Evolutionary conservation across 305 asterid genomes (phyloP), one percentile per base, ranked within the genome.

Genomic region (Solanum hybrid): DNA sequence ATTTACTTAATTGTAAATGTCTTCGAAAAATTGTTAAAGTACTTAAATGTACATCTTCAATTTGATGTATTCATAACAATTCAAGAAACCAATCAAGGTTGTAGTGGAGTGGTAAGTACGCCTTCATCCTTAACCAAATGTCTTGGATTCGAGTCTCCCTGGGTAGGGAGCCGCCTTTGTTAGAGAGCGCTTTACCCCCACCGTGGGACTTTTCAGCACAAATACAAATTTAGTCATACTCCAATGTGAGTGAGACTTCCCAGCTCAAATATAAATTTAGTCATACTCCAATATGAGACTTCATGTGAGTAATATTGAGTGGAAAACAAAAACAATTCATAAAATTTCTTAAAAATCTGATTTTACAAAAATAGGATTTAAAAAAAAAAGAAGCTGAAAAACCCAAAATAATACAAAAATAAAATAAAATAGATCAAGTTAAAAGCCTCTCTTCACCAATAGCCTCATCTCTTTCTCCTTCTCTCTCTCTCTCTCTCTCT

Each of bases 151-250:
- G 11, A 20, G 1, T 61, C 24, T 2, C 26, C 69, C 24, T 57
- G 0, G 1, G 4, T 57, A 57, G 5, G 1, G 1, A 57, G 2
- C 10, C 2, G 2, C 5, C 71, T 20, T 61, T 61, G 26, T 20
- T 8, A 61, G 11, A 2, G 24, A 61, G 0, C 5, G 11, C 0
- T 8, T 61, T 61, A 20, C 26, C 11, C 5, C 11, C 11, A 61
- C 9, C 8, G 0, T 57, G 11, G 2, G n/a, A 57, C 11, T 61
- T 20, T 20, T 4, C 4, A 1, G 0, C 5, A 0, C 26, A 51
- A 51, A 51, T 51, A 14, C 64, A 51, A 0, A 51, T 51, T 46
- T 46, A 46, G 64, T 51, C 64, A 14, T 46, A 46, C 8, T 14
- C 22, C 22, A 51, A 51, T 46, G 22, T 14, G 64, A 14, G 61